Evolutionary conservation across 2,329 filamentous ascomycete species (phyloP), one percentile per base, ranked within the genome.

Genomic region (Simplicillium sp.): DNA sequence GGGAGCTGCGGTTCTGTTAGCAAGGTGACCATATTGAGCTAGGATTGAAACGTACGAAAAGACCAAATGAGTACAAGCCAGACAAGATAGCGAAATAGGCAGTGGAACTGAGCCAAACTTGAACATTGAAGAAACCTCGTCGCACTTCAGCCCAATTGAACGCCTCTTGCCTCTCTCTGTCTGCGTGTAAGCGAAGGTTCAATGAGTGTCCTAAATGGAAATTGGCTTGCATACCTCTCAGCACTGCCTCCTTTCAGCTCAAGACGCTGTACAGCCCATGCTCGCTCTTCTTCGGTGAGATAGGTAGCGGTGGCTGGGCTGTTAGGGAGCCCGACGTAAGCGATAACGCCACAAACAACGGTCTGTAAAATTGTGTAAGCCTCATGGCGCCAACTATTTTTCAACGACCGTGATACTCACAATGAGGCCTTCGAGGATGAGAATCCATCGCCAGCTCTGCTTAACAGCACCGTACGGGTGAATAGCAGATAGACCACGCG

Each of bases 81-180:
- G 71, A 70, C 5, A 71, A 52, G 15, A 80, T 76, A 34, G 70
- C 68, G 48, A 80, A 80, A 54, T 82, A 82, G 0, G 79, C 74
- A 0, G 63, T 63, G 1, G 77, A 77, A 2, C 72, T 77, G 17
- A 82, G 66, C 79, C 79, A 83, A 32, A 79, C 69, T 46, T 80
- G 76, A 16, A 73, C 46, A 43, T 73, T 77, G 45, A 80, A 62
- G 12, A 82, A 48, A 11, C 78, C 80, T n/a, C 79, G 69, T 7
- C 56, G 56, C 14, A 84, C 77, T 57, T 83, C 78, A 3, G 70
- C 69, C 78, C 78, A 82, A 15, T 58, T 54, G 50, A 82, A 78
- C 2, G 51, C 59, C 46, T 81, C 76, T 12, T 59, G 57, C 1
- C 48, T 45, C 41, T 59, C 59, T 1, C 46, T 40, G 3, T 56